Conservation (phyloP, 257 asterid genomes). For the Plantago ovata region DNA sequence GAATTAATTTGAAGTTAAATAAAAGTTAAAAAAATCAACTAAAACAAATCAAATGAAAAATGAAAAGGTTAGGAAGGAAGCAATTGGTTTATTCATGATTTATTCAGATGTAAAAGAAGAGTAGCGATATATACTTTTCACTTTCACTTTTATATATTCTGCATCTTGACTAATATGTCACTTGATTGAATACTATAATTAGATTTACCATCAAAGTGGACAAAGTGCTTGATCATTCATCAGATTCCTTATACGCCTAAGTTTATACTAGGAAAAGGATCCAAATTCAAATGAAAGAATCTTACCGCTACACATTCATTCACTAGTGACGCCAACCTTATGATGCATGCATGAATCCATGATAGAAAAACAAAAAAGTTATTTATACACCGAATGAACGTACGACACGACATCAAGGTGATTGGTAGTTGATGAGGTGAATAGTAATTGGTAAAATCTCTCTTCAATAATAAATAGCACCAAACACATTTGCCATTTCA, state of each 20-base stretch:
- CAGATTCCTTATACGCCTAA: conserved; percentile 32
- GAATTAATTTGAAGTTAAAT: no score
- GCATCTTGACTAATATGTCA: conserved; percentile 9
- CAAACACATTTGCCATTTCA: no score
- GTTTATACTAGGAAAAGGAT: conserved; percentile 15
- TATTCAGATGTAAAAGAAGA: conserved; percentile 19
- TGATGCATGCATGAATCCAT: conserved; percentile 8
- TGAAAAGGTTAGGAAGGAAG: no score
- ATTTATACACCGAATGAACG: no score
- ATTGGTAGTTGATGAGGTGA: no score
- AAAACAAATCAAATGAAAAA: no score
- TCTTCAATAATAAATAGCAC: no score
- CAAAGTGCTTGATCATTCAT: conserved; percentile 11
- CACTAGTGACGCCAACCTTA: not conserved
- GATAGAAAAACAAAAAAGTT: no score
- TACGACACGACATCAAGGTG: no score
- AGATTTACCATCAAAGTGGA: conserved; percentile 26
- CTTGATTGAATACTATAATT: conserved; percentile 24
- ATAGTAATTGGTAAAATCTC: no score
- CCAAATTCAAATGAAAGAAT: not conserved
- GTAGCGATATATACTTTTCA: no score
- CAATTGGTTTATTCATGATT: conserved; percentile 32
- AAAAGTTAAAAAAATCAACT: no score
- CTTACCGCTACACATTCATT: not conserved
- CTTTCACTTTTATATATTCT: conserved; percentile 12